phyloP scores from a whole-genome alignment of 2,329 filamentous ascomycete genomes.

The Talaromyces atroroseus region DNA sequence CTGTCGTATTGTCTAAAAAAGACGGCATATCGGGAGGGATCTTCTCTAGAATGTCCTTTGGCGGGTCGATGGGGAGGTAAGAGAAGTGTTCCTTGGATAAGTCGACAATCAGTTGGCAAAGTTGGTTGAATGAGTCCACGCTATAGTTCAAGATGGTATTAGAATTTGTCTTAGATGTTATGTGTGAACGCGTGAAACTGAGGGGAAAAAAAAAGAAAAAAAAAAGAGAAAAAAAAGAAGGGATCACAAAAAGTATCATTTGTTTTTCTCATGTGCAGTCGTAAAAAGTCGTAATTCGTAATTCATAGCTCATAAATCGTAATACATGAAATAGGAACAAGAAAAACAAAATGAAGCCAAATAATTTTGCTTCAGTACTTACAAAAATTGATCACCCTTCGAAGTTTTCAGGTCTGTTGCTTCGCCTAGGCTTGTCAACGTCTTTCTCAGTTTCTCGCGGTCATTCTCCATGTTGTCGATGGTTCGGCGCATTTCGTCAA shows the following conservation, averaged over 20 bases:
- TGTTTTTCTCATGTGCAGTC: constrained; percentile 25
- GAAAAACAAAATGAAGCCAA: neutral
- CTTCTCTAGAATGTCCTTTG: constrained; percentile 46
- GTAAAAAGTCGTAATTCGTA: constrained; percentile 37
- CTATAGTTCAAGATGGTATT: constrained; percentile 29
- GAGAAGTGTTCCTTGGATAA: constrained; percentile 49
- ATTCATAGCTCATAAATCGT: constrained; percentile 20
- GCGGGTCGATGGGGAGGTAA: constrained; percentile 47
- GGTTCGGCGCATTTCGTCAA: constrained; percentile 40
- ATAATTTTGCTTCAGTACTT: constrained; percentile 26
- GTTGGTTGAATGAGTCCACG: constrained; percentile 48
- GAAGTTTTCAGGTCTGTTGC: constrained; percentile 47
- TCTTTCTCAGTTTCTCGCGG: constrained; percentile 46
- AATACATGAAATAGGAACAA: neutral
- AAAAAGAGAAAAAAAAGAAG: neutral
- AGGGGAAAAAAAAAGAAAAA: no score
- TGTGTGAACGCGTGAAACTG: neutral
- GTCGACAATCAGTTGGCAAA: constrained; percentile 48
- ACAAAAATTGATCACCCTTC: constrained; percentile 47
- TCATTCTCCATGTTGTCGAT: constrained; percentile 49
- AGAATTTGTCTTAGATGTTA: constrained; percentile 10
- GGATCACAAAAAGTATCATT: constrained; percentile 14
- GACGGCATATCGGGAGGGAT: constrained; percentile 50
- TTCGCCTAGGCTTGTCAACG: constrained; percentile 46
- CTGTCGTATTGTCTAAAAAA: constrained; percentile 49